Evolutionary conservation across 1,284 basidiomycete genomes (phyloP).

Genomic region (Pyrrhoderma lamaoense): DNA sequence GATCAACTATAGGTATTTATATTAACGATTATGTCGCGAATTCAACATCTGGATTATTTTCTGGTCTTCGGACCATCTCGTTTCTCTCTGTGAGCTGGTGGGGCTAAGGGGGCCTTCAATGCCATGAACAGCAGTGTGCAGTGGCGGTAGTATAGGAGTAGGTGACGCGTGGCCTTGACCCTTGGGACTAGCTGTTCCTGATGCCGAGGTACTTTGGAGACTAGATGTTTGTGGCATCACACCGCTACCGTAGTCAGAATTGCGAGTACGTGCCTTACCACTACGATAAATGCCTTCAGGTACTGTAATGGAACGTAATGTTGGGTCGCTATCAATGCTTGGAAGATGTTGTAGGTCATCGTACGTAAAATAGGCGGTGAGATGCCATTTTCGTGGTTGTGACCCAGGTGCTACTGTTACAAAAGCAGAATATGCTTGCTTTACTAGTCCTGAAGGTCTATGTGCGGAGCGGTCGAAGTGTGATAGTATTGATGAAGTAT

Average conservation of each 20-base stretch:
- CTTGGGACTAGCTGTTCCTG: conserved; percentile 19
- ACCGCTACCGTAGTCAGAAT: conserved; percentile 25
- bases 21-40: conserved; percentile 33
- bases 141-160: conserved; percentile 28
- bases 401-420: conserved; percentile 39
- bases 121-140: conserved; percentile 28
- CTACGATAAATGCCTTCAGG: conserved; percentile 53
- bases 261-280: conserved; percentile 48
- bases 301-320: conserved; percentile 42
- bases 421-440: conserved; percentile 60
- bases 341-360: conserved; percentile 51
- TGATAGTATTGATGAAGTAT: conserved; percentile 47
- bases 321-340: conserved; percentile 48
- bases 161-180: conserved; percentile 20
- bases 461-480: conserved; percentile 50
- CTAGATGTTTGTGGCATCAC: conserved; percentile 9
- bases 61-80: conserved; percentile 52
- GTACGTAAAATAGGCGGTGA: conserved; percentile 59
- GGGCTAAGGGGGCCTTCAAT: conserved; percentile 14
- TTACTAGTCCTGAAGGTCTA: conserved; percentile 47
- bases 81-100: conserved; percentile 16
- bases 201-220: conserved; percentile 21
- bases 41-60: conserved; percentile 57
- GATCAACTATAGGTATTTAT: neutral
- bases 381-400: conserved; percentile 53